Evolutionary conservation across 192 early-diverging fungal genomes (phyloP).

Genomic region (Backusella liffmaniae): DNA sequence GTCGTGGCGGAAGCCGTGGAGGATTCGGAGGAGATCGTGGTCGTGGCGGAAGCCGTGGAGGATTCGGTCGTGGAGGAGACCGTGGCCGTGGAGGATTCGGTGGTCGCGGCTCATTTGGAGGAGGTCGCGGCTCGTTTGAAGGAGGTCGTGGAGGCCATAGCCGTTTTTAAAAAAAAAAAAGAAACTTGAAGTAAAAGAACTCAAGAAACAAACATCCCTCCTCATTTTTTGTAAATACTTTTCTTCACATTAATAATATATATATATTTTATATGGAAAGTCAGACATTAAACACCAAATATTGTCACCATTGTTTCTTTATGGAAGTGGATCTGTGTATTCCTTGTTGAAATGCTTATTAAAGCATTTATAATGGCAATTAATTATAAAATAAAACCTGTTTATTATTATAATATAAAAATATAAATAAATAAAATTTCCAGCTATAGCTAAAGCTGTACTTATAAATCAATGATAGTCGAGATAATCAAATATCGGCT

Average conservation of each 20-base stretch:
- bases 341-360: background rate
- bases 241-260: slow-evolving; percentile 2
- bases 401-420: background rate
- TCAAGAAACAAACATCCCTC: background rate
- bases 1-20: slow-evolving; percentile 37
- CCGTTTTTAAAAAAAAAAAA: background rate
- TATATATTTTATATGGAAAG: slow-evolving; percentile 1
- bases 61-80: slow-evolving; percentile 46
- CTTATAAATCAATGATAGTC: background rate
- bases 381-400: background rate
- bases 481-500: background rate
- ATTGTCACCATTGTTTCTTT: background rate
- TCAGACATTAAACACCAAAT: background rate
- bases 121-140: slow-evolving; percentile 9
- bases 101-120: background rate
- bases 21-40: slow-evolving; percentile 39
- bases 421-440: background rate
- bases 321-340: background rate
- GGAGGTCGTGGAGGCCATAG: background rate
- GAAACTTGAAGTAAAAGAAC: background rate
- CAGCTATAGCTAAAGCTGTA: background rate
- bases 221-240: slow-evolving; percentile 1
- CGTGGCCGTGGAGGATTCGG: background rate
- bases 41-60: slow-evolving; percentile 38
- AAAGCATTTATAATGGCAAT: too few species aligned